Base-by-base conservation (phyloP, 352 stramenopile genomes). In the Globisporangium yorkense region DNA sequence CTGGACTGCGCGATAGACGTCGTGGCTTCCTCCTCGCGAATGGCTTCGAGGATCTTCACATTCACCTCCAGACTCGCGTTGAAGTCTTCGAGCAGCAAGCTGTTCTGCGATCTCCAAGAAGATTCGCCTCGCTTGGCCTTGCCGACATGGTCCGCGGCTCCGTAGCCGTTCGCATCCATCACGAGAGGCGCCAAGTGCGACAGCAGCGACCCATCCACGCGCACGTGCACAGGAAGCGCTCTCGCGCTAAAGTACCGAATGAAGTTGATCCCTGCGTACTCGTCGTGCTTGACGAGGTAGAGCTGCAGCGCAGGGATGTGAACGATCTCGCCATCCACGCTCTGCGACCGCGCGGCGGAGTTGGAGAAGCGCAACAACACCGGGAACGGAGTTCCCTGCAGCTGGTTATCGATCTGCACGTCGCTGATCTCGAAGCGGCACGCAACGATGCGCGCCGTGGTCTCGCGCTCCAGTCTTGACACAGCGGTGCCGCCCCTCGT, bases 371-470 rank as follows among this genome's bases (percentile, higher is more conserved):
- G 84, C 51, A 96, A 63, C 3, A 96, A 63, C 41, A 96, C 87
- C 20, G 87, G 87, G 62, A 89, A 94, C 43, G 82, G 81, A 7
- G 87, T 94, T 46, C 78, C 61, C 37, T 87, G 72, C 40, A 96
- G 69, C 61, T 96, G 84, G 51, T 96, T 94, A 62, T 96, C 87
- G 27, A 96, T 80, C 66, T 96, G 87, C n/a, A 96, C 69, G 35
- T 93, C 84, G 40, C 73, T 71, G 51, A 96, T 72, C 40, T 88
- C 67, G 41, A 94, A 81, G 13, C 81, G 79, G 12, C 70, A 74
- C 21, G 79, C 84, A 46, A 88, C 60, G 59, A 90, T 80, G 6
- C 70, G 75, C 13, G 79, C 65, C 9, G 71, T 68, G 3, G 63
- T 80, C 51, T 93, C 75, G 18, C 74, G 75, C 52, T 88, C 67